Conservation (phyloP, 495 filamentous ascomycete species). For the Aspergillus biplanus region DNA sequence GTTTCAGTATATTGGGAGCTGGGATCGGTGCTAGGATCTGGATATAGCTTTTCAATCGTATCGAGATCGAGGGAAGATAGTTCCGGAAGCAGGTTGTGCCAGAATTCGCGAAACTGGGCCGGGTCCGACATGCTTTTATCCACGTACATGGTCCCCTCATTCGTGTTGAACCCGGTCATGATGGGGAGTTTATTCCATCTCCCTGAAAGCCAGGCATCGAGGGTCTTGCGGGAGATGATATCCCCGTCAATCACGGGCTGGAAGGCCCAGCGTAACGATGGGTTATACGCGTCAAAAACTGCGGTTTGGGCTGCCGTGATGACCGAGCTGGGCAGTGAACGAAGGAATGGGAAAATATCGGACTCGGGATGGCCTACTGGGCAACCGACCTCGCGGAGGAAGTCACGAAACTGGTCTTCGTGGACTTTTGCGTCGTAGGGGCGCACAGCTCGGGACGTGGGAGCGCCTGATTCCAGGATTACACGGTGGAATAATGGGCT, state of each 20-base stretch:
- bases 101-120: slow-evolving; percentile 57
- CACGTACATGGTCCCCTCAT: slow-evolving; percentile 67
- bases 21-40: slow-evolving; percentile 49
- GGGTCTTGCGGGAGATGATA: slow-evolving; percentile 58
- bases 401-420: slow-evolving; percentile 62
- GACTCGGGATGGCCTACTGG: slow-evolving; percentile 36
- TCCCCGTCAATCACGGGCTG: slow-evolving; percentile 67
- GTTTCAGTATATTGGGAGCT: slow-evolving; percentile 44
- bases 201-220: slow-evolving; percentile 56
- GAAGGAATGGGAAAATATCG: slow-evolving; percentile 55
- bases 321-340: slow-evolving; percentile 46
- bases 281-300: slow-evolving; percentile 57
- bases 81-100: slow-evolving; percentile 57
- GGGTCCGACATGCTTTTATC: slow-evolving; percentile 46
- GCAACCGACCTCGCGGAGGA: slow-evolving; percentile 51
- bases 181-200: slow-evolving; percentile 61
- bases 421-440: slow-evolving; percentile 59
- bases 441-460: slow-evolving; percentile 63
- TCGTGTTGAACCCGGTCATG: slow-evolving; percentile 66
- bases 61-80: slow-evolving; percentile 43
- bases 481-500: slow-evolving; percentile 59
- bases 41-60: slow-evolving; percentile 57
- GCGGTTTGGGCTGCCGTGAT: slow-evolving; percentile 52
- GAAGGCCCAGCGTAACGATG: slow-evolving; percentile 65
- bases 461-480: slow-evolving; percentile 65